Evolutionary conservation across 139 green algal genomes (phyloP).

Genomic region (Closterium sp.): DNA sequence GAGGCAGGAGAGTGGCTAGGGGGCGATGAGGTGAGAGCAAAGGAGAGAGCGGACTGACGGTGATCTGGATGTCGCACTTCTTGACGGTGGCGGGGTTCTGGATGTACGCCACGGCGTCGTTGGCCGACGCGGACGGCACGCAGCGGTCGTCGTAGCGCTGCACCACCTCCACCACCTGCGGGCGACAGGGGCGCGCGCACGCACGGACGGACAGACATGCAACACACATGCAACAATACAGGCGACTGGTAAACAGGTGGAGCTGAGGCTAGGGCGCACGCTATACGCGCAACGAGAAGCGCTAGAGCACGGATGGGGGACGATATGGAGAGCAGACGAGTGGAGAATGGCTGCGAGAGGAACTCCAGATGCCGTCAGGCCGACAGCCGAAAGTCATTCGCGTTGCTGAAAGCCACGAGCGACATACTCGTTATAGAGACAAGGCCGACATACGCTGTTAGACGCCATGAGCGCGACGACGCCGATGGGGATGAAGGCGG

Average conservation of each 20-base stretch:
- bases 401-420: not conserved
- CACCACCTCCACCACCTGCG: constrained; percentile 58
- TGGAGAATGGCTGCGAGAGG: too few species aligned
- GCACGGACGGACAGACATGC: not conserved
- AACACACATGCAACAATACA: not conserved
- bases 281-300: too few species aligned
- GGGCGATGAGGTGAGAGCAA: not conserved
- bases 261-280: too few species aligned
- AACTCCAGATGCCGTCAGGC: not conserved
- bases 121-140: constrained; percentile 31
- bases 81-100: constrained; percentile 43
- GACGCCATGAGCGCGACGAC: constrained; percentile 61
- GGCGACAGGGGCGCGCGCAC: not conserved
- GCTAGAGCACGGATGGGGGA: too few species aligned
- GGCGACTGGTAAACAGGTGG: too few species aligned
- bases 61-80: constrained; percentile 58
- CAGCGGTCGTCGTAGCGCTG: constrained; percentile 67
- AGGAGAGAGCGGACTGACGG: constrained; percentile 21
- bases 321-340: too few species aligned
- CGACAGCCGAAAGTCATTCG: not conserved
- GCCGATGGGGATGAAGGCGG: constrained; percentile 75
- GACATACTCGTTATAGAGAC: constrained; percentile 44
- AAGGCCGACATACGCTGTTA: constrained; percentile 13
- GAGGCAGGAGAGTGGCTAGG: not conserved
- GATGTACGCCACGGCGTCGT: not conserved